Evolutionary conservation across 495 filamentous ascomycete species (phyloP).

Genomic region (Coniosporium apollinis): DNA sequence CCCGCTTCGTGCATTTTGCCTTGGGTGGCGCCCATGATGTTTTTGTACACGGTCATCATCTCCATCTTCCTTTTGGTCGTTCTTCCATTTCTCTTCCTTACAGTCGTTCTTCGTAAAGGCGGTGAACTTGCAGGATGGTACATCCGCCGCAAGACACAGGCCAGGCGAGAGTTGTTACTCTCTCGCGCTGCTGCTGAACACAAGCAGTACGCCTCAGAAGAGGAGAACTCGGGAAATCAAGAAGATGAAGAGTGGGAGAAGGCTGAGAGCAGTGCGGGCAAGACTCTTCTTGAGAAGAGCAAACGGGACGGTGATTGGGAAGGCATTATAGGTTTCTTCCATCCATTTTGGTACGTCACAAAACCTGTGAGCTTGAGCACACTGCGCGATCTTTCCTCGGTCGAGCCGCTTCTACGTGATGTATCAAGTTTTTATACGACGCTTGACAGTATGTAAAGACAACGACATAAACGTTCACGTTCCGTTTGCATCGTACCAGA

Average conservation of each 20-base stretch:
- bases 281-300: constrained; percentile 35
- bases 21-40: constrained; percentile 14
- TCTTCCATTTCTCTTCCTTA: constrained; percentile 12
- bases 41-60: no score
- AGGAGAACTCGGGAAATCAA: constrained; percentile 8
- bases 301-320: constrained; percentile 46
- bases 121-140: constrained; percentile 44
- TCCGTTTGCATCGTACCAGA: not conserved
- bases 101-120: constrained; percentile 16
- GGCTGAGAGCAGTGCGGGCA: constrained; percentile 39
- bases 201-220: constrained; percentile 28
- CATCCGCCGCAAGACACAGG: constrained; percentile 47
- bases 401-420: no score
- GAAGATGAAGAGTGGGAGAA: constrained; percentile 65
- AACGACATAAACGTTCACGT: no score
- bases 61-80: constrained; percentile 10
- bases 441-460: no score
- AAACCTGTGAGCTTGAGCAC: no score
- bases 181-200: constrained; percentile 43
- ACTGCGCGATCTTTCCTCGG: no score
- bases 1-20: not conserved
- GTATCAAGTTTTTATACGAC: no score
- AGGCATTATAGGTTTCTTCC: constrained; percentile 86
- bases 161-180: constrained; percentile 44
- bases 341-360: constrained; percentile 83